Percentiles rank a stretch among this genome's conserved stretches.
Conservation (phyloP, 2,329 filamentous ascomycete species). For the Annulohypoxylon truncatum region DNA sequence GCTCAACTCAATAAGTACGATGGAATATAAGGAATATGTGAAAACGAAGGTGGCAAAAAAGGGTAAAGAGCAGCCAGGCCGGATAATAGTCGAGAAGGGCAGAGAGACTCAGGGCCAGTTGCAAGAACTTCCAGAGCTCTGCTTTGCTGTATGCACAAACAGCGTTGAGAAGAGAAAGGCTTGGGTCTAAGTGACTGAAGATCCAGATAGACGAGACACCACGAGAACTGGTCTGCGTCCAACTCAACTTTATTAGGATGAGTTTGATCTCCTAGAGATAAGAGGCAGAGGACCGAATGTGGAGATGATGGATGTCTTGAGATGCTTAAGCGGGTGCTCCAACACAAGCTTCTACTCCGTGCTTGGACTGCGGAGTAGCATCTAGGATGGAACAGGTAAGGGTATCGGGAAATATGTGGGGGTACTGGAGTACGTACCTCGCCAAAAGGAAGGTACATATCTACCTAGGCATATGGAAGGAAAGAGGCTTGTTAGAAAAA, state of each 20-base stretch:
- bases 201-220: slow-evolving; percentile 39
- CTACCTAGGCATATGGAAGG: too few species aligned
- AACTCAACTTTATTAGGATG: slow-evolving; percentile 38
- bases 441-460: slow-evolving; percentile 9
- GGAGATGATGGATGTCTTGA: slow-evolving; percentile 27
- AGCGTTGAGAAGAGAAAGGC: slow-evolving; percentile 42
- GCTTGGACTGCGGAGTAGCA: slow-evolving; percentile 41
- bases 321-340: slow-evolving; percentile 27
- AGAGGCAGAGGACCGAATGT: slow-evolving; percentile 36
- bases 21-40: background rate
- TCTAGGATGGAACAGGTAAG: slow-evolving; percentile 41
- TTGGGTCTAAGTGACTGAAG: slow-evolving; percentile 50
- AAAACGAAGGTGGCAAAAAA: slow-evolving; percentile 33
- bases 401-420: slow-evolving; percentile 16
- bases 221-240: slow-evolving; percentile 20
- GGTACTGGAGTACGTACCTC: slow-evolving; percentile 14
- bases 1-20: slow-evolving; percentile 27
- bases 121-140: slow-evolving; percentile 63
- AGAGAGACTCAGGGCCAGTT: slow-evolving; percentile 43
- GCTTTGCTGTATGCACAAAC: slow-evolving; percentile 47
- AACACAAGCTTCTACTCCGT: slow-evolving; percentile 32
- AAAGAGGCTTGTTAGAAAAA: background rate
- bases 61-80: slow-evolving; percentile 34
- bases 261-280: slow-evolving; percentile 22
- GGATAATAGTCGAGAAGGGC: slow-evolving; percentile 33